These are phyloP conservation scores for Moricandia moricandioides DNA, from an alignment of 345 rosid genomes.

Conservation along the genomic window DNA sequence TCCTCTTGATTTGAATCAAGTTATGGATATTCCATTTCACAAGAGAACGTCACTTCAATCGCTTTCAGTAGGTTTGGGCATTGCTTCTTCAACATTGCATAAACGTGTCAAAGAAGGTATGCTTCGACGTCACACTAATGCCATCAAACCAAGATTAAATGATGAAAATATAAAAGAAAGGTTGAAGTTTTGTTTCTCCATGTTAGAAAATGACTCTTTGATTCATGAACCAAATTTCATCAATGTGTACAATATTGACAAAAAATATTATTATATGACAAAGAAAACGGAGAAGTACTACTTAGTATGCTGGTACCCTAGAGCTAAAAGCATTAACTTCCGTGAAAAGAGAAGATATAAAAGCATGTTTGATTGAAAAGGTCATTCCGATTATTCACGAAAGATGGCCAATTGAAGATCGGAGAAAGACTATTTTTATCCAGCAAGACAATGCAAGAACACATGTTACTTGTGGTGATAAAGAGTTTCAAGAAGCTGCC, in stretches of 20 bases:
- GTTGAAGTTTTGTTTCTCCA: not conserved
- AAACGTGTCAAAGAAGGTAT: not conserved
- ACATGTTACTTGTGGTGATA: not conserved
- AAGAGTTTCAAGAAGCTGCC: not conserved
- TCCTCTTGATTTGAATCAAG: not conserved
- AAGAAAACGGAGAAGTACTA: not conserved
- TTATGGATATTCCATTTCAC: not conserved
- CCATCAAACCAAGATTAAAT: not conserved
- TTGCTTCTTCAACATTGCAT: not conserved
- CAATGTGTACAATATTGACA: not conserved
- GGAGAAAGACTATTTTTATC: not conserved
- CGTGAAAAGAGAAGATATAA: no score
- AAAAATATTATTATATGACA: not conserved
- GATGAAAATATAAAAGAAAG: not conserved
- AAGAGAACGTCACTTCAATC: not conserved
- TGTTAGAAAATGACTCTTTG: not conserved
- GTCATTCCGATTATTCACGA: not conserved
- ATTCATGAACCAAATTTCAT: not conserved
- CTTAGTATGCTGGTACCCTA: no score
- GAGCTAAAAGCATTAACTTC: no score
- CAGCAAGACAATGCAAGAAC: not conserved
- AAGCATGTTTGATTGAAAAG: not conserved
- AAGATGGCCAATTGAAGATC: not conserved
- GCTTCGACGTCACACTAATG: not conserved
- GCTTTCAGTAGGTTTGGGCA: not conserved